Base-by-base conservation (phyloP, 257 asterid genomes). In the Solanum appendiculatum region DNA sequence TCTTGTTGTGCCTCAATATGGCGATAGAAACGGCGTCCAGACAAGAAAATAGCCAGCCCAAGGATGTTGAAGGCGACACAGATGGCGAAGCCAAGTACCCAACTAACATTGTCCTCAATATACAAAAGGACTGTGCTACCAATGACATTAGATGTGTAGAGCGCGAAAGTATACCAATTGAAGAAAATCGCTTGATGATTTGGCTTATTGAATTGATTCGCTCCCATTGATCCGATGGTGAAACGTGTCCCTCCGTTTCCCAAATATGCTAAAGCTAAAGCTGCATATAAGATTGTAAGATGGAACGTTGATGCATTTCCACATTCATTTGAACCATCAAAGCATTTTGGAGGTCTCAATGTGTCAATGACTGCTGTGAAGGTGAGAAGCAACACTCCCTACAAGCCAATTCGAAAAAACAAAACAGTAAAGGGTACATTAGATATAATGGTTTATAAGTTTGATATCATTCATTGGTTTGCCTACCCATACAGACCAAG, bases 211-310 rank as follows among this genome's bases (percentile, higher is more conserved):
- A 93, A 90, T 73, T 94, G 98, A 34, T 93, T 92, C 0, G 98
- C 98, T 21, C 98, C 98, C 94, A 95, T 92, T 15, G 97, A 87
- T 37, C 92, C 98, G 5, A 94, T 88, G 9, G 95, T 91, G 90
- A 91, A 94, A 48, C 98, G 94, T 1, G 94, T 90, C 20, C 96
- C 98, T 9, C 94, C 94, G 15, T 80, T 90, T 4, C 97, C 98
- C 0, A 95, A 82, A 39, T 94, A 86, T 1, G 92, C 86, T 4
- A 95, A 91, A 15, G 92, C 93, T 82, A 95, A 63, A 44, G 90
- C 94, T 3, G 91, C 89, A 74, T 91, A 95, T n/a, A 94, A 68
- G 31, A 94, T 82, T 46, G 89, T 87, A 7, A 90, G n/a, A 54
- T 95, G 96, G 40, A 89, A 83, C 7, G 78, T 63, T 13, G 96